Evolutionary conservation across 163 green algal species (phyloP).

Genomic region (Prototheca stagnorum): DNA sequence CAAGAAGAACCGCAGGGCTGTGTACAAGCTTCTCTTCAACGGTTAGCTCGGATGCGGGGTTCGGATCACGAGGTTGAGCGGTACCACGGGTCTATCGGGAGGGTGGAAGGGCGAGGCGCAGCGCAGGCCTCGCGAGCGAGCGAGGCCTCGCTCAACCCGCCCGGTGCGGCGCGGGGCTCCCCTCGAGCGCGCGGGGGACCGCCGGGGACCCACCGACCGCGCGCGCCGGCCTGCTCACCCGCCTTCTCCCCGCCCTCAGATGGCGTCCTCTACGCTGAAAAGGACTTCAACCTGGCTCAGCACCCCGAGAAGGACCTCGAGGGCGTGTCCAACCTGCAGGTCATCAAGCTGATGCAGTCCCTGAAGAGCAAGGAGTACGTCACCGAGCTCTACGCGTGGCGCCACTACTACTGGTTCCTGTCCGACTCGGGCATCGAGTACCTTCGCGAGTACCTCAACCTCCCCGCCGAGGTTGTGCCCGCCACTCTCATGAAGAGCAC

Average conservation of each 20-base stretch:
- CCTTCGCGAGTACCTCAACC: conserved; percentile 94
- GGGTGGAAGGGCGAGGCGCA: no score
- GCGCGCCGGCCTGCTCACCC: no score
- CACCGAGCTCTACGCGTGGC: conserved; percentile 90
- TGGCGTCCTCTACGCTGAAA: conserved; percentile 95
- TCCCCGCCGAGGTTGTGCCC: conserved; percentile 85
- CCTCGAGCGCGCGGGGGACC: no score
- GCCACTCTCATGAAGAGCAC: conserved; percentile 79
- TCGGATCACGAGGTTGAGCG: no score
- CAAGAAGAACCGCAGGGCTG: conserved; percentile 94
- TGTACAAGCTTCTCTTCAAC: conserved; percentile 99
- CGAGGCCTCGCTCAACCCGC: no score
- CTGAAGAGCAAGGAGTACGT: conserved; percentile 94
- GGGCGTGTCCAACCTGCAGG: conserved; percentile 85
- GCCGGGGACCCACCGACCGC: no score
- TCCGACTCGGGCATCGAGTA: conserved; percentile 96
- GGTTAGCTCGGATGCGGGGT: conserved; percentile 36
- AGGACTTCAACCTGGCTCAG: conserved; percentile 94
- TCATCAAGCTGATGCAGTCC: conserved; percentile 99
- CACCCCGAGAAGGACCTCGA: conserved; percentile 70
- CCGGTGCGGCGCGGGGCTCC: no score
- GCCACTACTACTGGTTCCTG: conserved; percentile 99
- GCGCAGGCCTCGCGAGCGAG: no score
- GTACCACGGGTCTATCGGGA: no score
- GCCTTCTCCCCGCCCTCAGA: conserved; percentile 38